Conservation (phyloP, 2,329 filamentous ascomycete genomes). For the Diaporthe sp. region DNA sequence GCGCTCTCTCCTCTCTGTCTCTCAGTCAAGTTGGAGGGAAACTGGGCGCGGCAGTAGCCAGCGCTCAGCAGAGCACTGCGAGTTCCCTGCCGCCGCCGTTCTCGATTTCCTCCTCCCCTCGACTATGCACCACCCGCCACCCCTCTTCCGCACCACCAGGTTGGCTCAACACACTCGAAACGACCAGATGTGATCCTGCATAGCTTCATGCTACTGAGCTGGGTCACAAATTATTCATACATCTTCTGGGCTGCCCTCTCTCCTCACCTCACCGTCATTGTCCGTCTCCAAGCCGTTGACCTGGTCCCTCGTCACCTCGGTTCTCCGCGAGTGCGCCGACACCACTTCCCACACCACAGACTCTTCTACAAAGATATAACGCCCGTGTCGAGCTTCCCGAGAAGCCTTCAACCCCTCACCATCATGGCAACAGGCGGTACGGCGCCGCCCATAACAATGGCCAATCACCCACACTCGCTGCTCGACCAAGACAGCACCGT, state of each 20-base stretch:
- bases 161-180: constrained; percentile 8
- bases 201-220: constrained; percentile 20
- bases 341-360: constrained; percentile 14
- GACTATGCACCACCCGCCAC: constrained; percentile 20
- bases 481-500: constrained; percentile 73
- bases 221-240: constrained; percentile 24
- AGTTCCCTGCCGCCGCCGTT: constrained; percentile 1
- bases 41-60: constrained; percentile 6
- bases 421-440: constrained; percentile 62
- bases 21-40: constrained; percentile 12
- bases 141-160: constrained; percentile 23
- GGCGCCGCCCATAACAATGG: constrained; percentile 60
- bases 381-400: background rate
- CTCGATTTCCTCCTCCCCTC: constrained; percentile 26
- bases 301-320: constrained; percentile 14
- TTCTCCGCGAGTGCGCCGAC: constrained; percentile 28
- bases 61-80: constrained; percentile 9
- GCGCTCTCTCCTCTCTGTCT: constrained; percentile 1
- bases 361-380: background rate
- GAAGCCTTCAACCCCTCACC: background rate
- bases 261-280: constrained; percentile 22
- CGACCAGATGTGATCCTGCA: constrained; percentile 31
- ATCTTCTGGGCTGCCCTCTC: background rate
- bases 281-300: background rate
- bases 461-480: constrained; percentile 58